phyloP scores from a whole-genome alignment of 768 basidiomycete species.

The Trametes punicea region DNA sequence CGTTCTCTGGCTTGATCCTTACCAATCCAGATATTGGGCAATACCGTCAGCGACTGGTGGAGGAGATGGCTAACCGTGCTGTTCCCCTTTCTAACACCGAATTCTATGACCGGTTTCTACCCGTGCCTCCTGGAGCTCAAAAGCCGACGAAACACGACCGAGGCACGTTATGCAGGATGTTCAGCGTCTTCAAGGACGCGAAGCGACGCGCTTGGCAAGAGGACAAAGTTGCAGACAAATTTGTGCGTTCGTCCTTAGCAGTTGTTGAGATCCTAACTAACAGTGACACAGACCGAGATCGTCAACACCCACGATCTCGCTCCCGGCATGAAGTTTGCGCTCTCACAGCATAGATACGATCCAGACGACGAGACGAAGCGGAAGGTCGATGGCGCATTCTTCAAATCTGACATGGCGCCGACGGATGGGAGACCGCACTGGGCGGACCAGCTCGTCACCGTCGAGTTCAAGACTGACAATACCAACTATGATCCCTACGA shows the following conservation, averaged over 20 bases:
- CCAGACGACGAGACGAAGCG: too few species aligned
- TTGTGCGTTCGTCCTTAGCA: not conserved
- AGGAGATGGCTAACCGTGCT: not conserved
- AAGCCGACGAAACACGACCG: not conserved
- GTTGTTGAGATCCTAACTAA: not conserved
- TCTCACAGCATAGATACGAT: too few species aligned
- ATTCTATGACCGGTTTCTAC: not conserved
- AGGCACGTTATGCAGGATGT: too few species aligned
- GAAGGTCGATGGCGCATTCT: too few species aligned
- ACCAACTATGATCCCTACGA: too few species aligned
- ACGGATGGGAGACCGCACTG: too few species aligned
- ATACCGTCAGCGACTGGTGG: too few species aligned
- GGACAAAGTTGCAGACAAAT: not conserved
- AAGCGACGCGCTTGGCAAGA: not conserved
- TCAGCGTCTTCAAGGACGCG: too few species aligned
- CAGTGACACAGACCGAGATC: not conserved
- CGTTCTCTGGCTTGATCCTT: not conserved
- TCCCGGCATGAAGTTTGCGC: not conserved
- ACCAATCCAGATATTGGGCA: too few species aligned
- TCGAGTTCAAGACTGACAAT: too few species aligned
- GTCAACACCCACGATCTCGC: not conserved
- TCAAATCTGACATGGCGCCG: too few species aligned
- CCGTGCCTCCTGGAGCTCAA: not conserved
- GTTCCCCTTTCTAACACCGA: not conserved
- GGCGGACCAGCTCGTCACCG: too few species aligned